Percentiles rank a stretch among this genome's conserved stretches.
These are phyloP conservation scores for Coemansia sp. DNA, from an alignment of 192 early-diverging fungal species.

Conservation along the genomic window DNA sequence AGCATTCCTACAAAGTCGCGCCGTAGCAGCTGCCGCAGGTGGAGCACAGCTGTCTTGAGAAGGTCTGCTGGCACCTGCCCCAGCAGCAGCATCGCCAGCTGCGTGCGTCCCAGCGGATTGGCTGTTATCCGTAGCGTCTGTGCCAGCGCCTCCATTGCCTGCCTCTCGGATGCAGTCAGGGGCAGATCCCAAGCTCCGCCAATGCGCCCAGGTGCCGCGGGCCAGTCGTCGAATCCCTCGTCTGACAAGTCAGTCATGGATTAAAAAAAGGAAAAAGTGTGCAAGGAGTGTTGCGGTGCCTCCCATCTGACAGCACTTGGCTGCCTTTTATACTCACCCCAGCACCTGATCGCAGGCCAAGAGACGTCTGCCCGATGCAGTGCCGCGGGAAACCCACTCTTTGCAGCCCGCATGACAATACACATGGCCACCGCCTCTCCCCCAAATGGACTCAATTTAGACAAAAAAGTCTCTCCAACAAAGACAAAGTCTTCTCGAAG, in stretches of 20 bases:
- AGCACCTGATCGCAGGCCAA: slow-evolving; percentile 2
- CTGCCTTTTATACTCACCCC: neutral
- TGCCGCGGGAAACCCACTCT: neutral
- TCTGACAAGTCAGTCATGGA: slow-evolving; percentile 16
- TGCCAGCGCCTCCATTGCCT: slow-evolving; percentile 25
- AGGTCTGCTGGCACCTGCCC: slow-evolving; percentile 32
- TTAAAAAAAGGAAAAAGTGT: neutral
- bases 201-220: neutral
- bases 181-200: neutral
- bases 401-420: slow-evolving; percentile 2
- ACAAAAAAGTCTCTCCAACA: neutral
- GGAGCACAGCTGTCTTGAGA: slow-evolving; percentile 19
- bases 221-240: slow-evolving; percentile 31
- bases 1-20: slow-evolving; percentile 47
- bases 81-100: slow-evolving; percentile 33
- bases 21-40: slow-evolving; percentile 32
- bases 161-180: neutral
- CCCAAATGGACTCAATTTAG: neutral
- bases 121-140: slow-evolving; percentile 15
- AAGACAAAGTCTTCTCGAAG: neutral
- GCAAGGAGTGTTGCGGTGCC: neutral
- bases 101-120: slow-evolving; percentile 21
- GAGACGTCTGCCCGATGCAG: slow-evolving; percentile 1
- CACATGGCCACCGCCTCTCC: neutral
- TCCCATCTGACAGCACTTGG: neutral